Evolutionary conservation across 768 basidiomycete species (phyloP).

Genomic region (Rhizopogon sp.): DNA sequence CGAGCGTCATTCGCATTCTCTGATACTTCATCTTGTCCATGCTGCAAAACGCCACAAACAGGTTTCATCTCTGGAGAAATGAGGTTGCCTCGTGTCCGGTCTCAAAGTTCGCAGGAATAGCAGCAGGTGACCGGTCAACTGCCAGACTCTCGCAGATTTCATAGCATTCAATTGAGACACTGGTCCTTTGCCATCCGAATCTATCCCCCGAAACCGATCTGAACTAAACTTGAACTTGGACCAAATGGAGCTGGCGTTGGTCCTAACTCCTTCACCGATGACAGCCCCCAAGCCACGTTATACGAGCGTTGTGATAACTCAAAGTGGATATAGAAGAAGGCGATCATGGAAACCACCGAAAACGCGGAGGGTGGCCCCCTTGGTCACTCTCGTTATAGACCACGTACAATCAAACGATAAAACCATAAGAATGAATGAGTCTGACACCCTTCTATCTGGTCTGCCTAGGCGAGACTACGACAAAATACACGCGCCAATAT

Average conservation of each 20-base stretch:
- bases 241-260: neutral
- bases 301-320: neutral
- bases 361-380: neutral
- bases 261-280: neutral
- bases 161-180: neutral
- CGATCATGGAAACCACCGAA: neutral
- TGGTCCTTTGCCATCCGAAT: neutral
- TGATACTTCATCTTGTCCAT: slow-evolving; percentile 4
- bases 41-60: slow-evolving; percentile 5
- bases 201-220: neutral
- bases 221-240: neutral
- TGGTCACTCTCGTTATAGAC: too few species aligned
- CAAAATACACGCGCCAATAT: too few species aligned
- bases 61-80: slow-evolving; percentile 16
- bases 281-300: neutral
- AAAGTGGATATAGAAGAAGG: neutral
- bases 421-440: neutral
- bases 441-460: neutral
- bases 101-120: slow-evolving; percentile 7
- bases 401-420: too few species aligned
- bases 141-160: neutral
- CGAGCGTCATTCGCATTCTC: neutral
- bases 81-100: slow-evolving; percentile 22
- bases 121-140: neutral
- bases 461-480: neutral